Conservation (phyloP, 805 yeast genomes). For the Myxozyma nipponensis region DNA sequence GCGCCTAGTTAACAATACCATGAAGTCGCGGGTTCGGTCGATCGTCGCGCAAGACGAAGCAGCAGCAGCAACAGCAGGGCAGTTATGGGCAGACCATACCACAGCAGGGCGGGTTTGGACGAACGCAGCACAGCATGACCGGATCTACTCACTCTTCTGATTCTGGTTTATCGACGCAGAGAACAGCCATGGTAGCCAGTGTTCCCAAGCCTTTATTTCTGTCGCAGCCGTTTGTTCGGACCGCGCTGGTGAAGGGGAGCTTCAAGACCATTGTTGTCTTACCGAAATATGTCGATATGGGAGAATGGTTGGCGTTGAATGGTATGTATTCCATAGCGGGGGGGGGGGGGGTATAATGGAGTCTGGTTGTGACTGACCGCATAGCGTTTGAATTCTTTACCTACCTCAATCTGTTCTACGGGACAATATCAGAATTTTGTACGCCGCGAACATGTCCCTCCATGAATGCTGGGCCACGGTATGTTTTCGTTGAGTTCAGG, state of each 20-base stretch:
- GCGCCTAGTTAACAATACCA: not conserved
- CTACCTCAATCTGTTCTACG: conserved; percentile 81
- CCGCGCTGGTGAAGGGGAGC: conserved; percentile 93
- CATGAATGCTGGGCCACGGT: conserved; percentile 91
- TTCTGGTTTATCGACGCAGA: conserved; percentile 2
- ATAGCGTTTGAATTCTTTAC: conserved; percentile 80
- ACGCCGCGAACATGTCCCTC: conserved; percentile 86
- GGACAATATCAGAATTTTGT: conserved; percentile 84
- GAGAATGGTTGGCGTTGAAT: conserved; percentile 95
- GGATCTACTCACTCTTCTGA: conserved; percentile 7
- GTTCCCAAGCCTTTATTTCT: conserved; percentile 58
- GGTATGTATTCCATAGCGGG: conserved; percentile 9
- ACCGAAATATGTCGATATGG: conserved; percentile 89
- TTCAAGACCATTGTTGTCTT: conserved; percentile 92
- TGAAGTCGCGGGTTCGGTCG: conserved; percentile 56
- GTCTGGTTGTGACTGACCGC: too few relatives aligned
- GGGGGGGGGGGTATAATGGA: not conserved
- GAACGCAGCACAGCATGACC: conserved; percentile 10
- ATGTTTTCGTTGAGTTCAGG: not conserved
- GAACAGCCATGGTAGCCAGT: conserved; percentile 27
- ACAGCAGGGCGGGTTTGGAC: conserved; percentile 20
- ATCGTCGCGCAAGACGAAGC: conserved; percentile 47
- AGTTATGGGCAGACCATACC: conserved; percentile 20
- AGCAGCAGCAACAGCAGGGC: conserved; percentile 32
- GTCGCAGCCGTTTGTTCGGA: conserved; percentile 88